Base-by-base conservation (phyloP, 257 asterid species). In the Jaltomata sinuosa region DNA sequence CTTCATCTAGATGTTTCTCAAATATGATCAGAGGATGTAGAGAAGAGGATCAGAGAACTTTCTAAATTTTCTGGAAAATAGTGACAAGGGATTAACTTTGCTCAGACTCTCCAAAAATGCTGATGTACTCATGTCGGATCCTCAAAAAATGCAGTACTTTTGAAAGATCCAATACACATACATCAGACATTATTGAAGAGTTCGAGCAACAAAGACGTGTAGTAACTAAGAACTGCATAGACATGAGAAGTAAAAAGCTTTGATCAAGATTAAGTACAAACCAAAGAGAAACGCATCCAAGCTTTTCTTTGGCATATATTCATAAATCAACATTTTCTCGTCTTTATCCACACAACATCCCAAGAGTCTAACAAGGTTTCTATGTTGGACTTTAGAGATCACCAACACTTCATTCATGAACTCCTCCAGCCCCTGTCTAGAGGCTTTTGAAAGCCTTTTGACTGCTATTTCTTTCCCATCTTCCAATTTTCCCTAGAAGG, bases 381-480 rank as follows among this genome's bases (percentile, higher is more conserved):
- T 90, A 84, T 94, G 97, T 71, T 92, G 93, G 79, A 94, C 84
- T 71, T 92, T 92, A 50, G 93, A 90, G 67, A 94, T 88, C 31
- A 93, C 93, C 57, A 87, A 83, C 1, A 92, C 89, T 87, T 93
- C 96, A 5, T 86, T 90, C 62, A 91, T 91, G 72, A 94, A 91
- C 90, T 94, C 96, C 11, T 82, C 85, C 34, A 88, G 76, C 55
- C 97, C 97, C 61, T 94, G 95, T 36, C 92, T 91, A 0, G 94
- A 94, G 12, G 84, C 76, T 68, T 71, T 89, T 5, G 94, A 91
- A n/a, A 94, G 93, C 85, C 93, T 77, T 81, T 94, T 92, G 1
- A 94, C 92, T 9, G 97, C 96, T 74, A 94, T 89, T 53, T 89
- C 89, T 19, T 88, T 88, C 42, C 94, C 94, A 54, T 92, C 91